Percentiles rank a stretch among this genome's conserved stretches.
Evolutionary conservation across 2,329 filamentous ascomycete species (phyloP).

Genomic region (Chrysoporthe cubensis): DNA sequence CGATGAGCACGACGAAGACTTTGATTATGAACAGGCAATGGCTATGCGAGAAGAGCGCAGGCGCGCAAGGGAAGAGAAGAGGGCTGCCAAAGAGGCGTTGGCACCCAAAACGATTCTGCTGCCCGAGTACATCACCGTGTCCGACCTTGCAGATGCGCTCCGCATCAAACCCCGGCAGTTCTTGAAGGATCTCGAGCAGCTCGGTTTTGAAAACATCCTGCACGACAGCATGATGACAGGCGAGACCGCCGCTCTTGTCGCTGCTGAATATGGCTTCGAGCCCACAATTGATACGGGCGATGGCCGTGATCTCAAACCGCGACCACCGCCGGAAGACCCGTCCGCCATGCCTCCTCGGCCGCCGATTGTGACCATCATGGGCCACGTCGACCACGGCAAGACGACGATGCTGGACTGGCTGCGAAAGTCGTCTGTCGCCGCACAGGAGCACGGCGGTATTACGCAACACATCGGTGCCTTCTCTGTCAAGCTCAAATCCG

Average conservation of each 20-base stretch:
- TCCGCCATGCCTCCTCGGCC: conserved; percentile 74
- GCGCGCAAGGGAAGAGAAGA: conserved; percentile 48
- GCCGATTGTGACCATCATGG: conserved; percentile 98
- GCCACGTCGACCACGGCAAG: conserved; percentile 97
- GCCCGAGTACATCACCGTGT: conserved; percentile 91
- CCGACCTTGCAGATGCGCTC: conserved; percentile 76
- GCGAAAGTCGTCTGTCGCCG: conserved; percentile 88
- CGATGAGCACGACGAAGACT: conserved; percentile 44
- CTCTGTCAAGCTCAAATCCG: conserved; percentile 82
- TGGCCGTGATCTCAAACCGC: conserved; percentile 70
- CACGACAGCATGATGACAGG: conserved; percentile 86
- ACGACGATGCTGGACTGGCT: conserved; percentile 94
- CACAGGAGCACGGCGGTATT: conserved; percentile 92
- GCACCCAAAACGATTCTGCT: conserved; percentile 68
- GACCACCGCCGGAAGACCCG: conserved; percentile 69
- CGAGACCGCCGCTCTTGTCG: conserved; percentile 87
- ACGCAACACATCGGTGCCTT: conserved; percentile 99
- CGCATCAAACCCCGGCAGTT: conserved; percentile 74
- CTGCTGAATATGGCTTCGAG: conserved; percentile 91
- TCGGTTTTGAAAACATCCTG: conserved; percentile 87
- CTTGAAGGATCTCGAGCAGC: conserved; percentile 73
- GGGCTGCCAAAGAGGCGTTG: conserved; percentile 44
- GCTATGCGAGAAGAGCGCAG: conserved; percentile 44
- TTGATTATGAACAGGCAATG: conserved; percentile 43
- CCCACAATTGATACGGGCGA: conserved; percentile 73